Evolutionary conservation across 257 asterid species (phyloP).

Genomic region (Solanum etuberosum): DNA sequence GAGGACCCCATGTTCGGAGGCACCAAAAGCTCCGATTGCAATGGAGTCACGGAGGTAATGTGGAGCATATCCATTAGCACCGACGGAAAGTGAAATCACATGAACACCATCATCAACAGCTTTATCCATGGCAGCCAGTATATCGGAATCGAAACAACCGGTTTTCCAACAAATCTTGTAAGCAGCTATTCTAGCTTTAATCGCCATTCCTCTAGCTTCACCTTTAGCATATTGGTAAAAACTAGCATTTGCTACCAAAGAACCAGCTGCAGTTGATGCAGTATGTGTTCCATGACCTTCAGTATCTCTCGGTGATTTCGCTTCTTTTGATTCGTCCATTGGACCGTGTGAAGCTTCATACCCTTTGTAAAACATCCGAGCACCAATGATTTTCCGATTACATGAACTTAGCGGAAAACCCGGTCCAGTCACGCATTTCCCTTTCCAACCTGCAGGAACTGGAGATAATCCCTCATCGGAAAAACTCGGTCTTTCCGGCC

Average conservation of each 20-base stretch:
- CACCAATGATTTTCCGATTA: conserved; percentile 69
- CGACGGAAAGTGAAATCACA: conserved; percentile 80
- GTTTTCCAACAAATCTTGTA: conserved; percentile 72
- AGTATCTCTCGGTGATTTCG: conserved; percentile 70
- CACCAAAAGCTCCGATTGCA: conserved; percentile 80
- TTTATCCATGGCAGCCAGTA: conserved; percentile 73
- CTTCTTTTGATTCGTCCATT: conserved; percentile 31
- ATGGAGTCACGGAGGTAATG: conserved; percentile 61
- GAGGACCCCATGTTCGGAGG: conserved; percentile 57
- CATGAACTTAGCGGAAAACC: conserved; percentile 50
- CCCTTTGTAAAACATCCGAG: conserved; percentile 58
- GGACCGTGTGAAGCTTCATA: conserved; percentile 33
- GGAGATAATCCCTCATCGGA: conserved; percentile 59
- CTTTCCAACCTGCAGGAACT: conserved; percentile 70
- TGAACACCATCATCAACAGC: conserved; percentile 74
- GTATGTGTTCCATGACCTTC: conserved; percentile 99
- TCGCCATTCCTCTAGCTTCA: conserved; percentile 92
- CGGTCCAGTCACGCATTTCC: conserved; percentile 44
- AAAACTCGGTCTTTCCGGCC: conserved; percentile 91
- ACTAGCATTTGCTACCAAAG: conserved; percentile 61
- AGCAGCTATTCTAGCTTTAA: conserved; percentile 72
- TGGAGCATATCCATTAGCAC: conserved; percentile 60
- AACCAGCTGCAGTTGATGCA: conserved; percentile 88
- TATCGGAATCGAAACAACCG: conserved; percentile 86
- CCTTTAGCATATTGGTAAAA: conserved; percentile 64